Evolutionary conservation across 2,329 filamentous ascomycete species (phyloP).

Genomic region (Aaosphaeria arxii): DNA sequence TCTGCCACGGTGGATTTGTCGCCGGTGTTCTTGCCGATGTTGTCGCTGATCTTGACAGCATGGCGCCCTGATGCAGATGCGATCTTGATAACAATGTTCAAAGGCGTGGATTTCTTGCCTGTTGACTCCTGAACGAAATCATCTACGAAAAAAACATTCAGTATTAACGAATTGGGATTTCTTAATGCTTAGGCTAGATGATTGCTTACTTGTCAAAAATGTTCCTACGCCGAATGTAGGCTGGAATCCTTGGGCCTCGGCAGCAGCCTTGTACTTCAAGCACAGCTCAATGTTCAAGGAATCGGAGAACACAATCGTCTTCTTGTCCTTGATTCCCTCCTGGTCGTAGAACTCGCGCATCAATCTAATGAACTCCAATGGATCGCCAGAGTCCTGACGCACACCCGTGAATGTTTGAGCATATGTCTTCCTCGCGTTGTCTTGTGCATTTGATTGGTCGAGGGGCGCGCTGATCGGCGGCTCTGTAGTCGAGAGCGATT

Average conservation of each 20-base stretch:
- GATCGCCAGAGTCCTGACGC: constrained; percentile 88
- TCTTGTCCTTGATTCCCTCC: constrained; percentile 73
- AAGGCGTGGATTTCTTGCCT: constrained; percentile 78
- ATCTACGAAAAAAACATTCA: constrained; percentile 45
- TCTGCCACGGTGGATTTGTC: constrained; percentile 73
- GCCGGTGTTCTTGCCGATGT: constrained; percentile 91
- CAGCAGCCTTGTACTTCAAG: constrained; percentile 81
- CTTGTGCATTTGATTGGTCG: constrained; percentile 24
- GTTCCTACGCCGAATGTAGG: constrained; percentile 94
- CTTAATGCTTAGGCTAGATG: background rate
- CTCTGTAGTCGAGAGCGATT: constrained; percentile 38
- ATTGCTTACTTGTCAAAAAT: constrained; percentile 72
- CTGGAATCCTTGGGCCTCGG: constrained; percentile 76
- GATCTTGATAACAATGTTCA: constrained; percentile 98
- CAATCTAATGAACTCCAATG: constrained; percentile 71
- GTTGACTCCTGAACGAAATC: constrained; percentile 75
- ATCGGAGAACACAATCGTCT: constrained; percentile 93
- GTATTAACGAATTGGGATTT: background rate
- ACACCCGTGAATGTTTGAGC: constrained; percentile 81
- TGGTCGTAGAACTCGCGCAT: constrained; percentile 79
- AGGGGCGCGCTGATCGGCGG: constrained; percentile 46
- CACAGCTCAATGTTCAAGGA: constrained; percentile 89
- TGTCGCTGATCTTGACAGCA: constrained; percentile 88
- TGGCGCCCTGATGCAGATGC: constrained; percentile 76
- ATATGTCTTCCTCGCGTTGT: constrained; percentile 59